These are phyloP conservation scores for Dipsacomyces acuminosporus DNA, from an alignment of 371 early-diverging fungal species.

Conservation along the genomic window DNA sequence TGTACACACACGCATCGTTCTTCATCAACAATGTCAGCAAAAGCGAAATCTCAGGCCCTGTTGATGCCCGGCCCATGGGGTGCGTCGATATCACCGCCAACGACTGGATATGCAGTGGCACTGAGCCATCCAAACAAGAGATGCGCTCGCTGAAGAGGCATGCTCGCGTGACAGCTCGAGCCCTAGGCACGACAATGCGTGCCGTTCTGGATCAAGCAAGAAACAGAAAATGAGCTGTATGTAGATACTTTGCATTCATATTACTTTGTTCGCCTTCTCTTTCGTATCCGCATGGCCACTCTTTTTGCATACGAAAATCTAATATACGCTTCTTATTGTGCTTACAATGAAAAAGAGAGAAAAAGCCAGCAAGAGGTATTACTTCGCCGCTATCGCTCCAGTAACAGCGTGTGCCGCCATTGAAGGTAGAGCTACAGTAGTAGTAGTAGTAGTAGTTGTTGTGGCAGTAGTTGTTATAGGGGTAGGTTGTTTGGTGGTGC, in stretches of 20 bases:
- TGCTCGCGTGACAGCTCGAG: conserved; percentile 23
- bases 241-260: too few relatives aligned
- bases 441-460: not conserved
- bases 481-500: too few relatives aligned
- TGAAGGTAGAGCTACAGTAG: conserved; percentile 8
- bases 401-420: conserved; percentile 33
- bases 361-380: too few relatives aligned
- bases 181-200: conserved; percentile 10
- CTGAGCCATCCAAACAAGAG: conserved; percentile 20
- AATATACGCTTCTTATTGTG: too few relatives aligned
- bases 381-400: conserved; percentile 18
- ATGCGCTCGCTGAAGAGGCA: conserved; percentile 13
- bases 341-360: too few relatives aligned
- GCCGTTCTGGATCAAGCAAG: conserved; percentile 1
- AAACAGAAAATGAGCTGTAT: too few relatives aligned
- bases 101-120: conserved; percentile 16
- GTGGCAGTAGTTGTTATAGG: conserved; percentile 1
- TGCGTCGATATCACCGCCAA: conserved; percentile 33
- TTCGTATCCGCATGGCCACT: too few relatives aligned
- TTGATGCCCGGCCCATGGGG: conserved; percentile 26
- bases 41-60: conserved; percentile 21
- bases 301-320: too few relatives aligned
- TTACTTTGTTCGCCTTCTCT: too few relatives aligned
- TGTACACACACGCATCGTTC: conserved; percentile 27
- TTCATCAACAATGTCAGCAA: conserved; percentile 30